Evolutionary conservation across 805 yeast species (phyloP), one percentile per base, ranked within the genome.

Genomic region (Starmera pachycereana): DNA sequence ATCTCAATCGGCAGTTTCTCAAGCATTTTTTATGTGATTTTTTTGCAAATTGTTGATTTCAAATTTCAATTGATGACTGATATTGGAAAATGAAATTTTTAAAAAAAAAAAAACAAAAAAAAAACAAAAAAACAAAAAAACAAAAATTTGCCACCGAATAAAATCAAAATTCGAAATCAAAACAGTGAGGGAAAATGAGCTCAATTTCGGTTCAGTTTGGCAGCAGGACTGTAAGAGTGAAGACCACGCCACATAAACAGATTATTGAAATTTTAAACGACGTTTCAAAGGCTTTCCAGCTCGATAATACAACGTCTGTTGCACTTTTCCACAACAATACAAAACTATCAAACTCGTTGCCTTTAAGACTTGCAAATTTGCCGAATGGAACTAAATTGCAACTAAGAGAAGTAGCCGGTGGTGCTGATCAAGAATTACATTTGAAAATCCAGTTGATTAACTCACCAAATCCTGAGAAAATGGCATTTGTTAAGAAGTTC

Each of bases 361-460:
- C 77, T 1, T 51, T 66, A 44, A 57, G 76, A 42, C 48, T 71
- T 13, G 48, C 66, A 12, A 65, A 66, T 38, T 45, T 72, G 14
- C 70, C 75, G 2, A 53, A 61, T 6, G 76, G 76, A 11, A 66
- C 63, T 13, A 71, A 67, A 35, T 40, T 72, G 30, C 53, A 54
- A 8, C 44, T 70, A 34, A 44, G 47, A 30, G 37, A 16, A 18
- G 27, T 22, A 4, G 27, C 27, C 5, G 14, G 32, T 39, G 12
- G 35, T 47, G 1, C 33, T 38, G 8, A 2, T 36, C 7, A 30
- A 33, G 14, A 36, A 35, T 45, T 62, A 12, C 62, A 54, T 22
- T 41, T 65, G 29, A 57, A 63, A 42, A 44, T 64, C 33, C 62
- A 56, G 35, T 49, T 54, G 37, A 44, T 52, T 37, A 52, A 53